A percentile compares a stretch with the other conserved stretches of the same genome.
These are phyloP conservation scores for Puccinia horiana DNA, from an alignment of 1,284 basidiomycete genomes.

Conservation along the genomic window DNA sequence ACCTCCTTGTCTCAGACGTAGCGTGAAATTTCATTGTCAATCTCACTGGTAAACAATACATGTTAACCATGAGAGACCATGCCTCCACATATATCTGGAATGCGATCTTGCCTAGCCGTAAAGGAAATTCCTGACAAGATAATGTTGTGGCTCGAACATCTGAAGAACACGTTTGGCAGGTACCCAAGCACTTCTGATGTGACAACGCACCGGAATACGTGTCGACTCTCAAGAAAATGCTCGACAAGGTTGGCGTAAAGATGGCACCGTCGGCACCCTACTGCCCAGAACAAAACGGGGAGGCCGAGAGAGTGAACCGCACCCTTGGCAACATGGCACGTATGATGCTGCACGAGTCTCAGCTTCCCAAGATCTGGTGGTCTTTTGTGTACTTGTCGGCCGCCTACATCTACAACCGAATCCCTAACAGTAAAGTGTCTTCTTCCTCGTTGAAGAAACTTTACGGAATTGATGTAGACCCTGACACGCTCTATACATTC, in stretches of 20 bases:
- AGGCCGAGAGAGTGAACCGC: conserved; percentile 12
- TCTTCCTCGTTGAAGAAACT: not conserved
- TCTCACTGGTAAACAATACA: not conserved
- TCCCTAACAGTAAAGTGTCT: not conserved
- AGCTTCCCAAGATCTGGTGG: not conserved
- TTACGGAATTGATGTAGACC: not conserved
- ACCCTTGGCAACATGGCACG: conserved; percentile 17
- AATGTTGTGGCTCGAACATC: not conserved
- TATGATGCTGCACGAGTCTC: not conserved
- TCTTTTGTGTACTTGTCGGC: not conserved
- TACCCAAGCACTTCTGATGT: not conserved
- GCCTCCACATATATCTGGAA: conserved; percentile 5
- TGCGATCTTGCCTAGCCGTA: not conserved
- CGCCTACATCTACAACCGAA: not conserved
- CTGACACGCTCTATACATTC: not conserved
- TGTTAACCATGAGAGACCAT: conserved; percentile 7
- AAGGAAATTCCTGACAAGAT: not conserved
- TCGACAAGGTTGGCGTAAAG: not conserved
- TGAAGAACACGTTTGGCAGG: not conserved
- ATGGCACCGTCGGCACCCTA: not conserved
- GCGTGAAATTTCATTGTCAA: not conserved
- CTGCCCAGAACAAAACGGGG: conserved; percentile 16
- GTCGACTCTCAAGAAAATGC: not conserved
- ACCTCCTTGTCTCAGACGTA: not conserved
- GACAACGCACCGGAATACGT: conserved; percentile 15